Conservation (phyloP, 2,329 filamentous ascomycete genomes). For the Fusarium fujikuroi region DNA sequence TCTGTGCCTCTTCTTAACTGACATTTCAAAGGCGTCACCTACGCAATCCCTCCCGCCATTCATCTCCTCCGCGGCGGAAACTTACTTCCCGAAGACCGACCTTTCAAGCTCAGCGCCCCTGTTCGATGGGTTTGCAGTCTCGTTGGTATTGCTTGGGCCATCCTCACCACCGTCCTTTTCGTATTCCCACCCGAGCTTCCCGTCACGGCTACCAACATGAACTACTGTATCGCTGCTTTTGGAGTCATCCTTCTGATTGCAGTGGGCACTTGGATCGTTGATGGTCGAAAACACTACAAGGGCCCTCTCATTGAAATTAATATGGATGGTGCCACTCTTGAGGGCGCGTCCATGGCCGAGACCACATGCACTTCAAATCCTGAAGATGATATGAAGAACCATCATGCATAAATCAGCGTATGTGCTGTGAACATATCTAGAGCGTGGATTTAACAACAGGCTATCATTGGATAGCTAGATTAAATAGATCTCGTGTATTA, state of each 20-base stretch:
- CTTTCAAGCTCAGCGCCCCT: constrained; percentile 51
- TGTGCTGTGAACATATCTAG: not conserved
- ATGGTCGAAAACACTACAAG: constrained; percentile 60
- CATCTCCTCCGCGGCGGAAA: constrained; percentile 74
- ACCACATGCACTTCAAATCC: constrained; percentile 31
- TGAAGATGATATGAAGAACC: constrained; percentile 26
- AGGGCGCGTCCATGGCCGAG: constrained; percentile 33
- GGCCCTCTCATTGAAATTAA: constrained; percentile 47
- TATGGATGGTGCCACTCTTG: constrained; percentile 23
- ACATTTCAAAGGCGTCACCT: constrained; percentile 62
- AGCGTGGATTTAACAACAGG: not conserved
- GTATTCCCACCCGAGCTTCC: constrained; percentile 76
- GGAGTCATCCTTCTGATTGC: constrained; percentile 59
- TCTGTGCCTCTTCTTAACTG: constrained; percentile 41
- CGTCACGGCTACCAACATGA: constrained; percentile 76
- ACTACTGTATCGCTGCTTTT: constrained; percentile 62
- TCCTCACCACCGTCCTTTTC: constrained; percentile 79
- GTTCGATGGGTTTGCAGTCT: constrained; percentile 53
- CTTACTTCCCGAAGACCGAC: constrained; percentile 66
- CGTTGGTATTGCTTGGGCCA: constrained; percentile 70
- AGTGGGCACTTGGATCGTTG: constrained; percentile 57
- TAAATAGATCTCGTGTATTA: not conserved
- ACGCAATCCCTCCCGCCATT: constrained; percentile 78
- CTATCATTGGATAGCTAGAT: not conserved
- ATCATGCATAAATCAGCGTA: not conserved